Evolutionary conservation across 148 eudicot genomes (phyloP).

Genomic region (Vaccinium darrowii): DNA sequence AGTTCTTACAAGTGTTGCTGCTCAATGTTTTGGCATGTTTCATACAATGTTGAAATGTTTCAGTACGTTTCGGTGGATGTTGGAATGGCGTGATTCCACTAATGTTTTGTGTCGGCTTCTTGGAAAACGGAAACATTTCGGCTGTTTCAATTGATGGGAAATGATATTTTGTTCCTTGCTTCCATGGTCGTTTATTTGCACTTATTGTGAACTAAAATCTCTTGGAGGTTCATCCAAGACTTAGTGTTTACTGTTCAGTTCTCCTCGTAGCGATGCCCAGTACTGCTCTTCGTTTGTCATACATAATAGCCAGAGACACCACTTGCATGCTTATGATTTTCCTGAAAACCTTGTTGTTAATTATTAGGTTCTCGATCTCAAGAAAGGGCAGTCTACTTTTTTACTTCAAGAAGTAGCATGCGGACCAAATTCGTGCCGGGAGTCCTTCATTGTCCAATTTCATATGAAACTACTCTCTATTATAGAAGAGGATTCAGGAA

Average conservation of each 20-base stretch:
- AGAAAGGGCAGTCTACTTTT: slow-evolving; percentile 25
- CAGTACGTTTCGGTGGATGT: no score
- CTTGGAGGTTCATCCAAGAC: neutral
- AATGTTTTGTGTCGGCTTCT: no score
- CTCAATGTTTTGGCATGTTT: no score
- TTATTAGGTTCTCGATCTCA: slow-evolving; percentile 24
- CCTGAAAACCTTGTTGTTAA: slow-evolving; percentile 9
- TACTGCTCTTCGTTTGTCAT: neutral
- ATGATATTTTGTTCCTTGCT: neutral
- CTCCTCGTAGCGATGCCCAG: neutral
- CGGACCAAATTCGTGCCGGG: slow-evolving; percentile 14
- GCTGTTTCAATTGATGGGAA: no score
- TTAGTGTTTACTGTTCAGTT: neutral
- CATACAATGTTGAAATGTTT: no score
- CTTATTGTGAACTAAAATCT: neutral
- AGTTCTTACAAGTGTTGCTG: no score
- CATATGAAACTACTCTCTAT: slow-evolving; percentile 29
- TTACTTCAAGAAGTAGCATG: slow-evolving; percentile 27
- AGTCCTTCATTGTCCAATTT: slow-evolving; percentile 12
- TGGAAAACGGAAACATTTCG: no score
- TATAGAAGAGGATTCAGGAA: slow-evolving; percentile 21
- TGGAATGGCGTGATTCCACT: no score
- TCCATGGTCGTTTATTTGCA: neutral
- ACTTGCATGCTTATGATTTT: neutral
- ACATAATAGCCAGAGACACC: neutral